Base-by-base conservation (phyloP, 202 grass and related monocot genomes). In the Miscanthus sacchariflorus region DNA sequence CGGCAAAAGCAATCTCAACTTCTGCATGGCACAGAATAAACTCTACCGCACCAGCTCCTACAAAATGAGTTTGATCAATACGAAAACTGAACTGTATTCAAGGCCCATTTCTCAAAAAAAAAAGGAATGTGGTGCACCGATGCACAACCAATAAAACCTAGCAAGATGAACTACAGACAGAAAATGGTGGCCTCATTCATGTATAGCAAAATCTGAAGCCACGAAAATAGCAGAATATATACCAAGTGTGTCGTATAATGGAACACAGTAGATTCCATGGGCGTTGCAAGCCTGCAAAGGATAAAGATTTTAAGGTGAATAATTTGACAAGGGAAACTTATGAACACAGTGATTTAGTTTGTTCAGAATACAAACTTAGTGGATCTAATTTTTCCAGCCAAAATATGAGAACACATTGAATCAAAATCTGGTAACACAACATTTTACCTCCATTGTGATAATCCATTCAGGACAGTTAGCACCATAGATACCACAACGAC, bases 201-300 rank as follows among this genome's bases (percentile, higher is more conserved):
- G 21, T 4, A 79, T 68, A 90, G 59, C 42, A 44, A 79, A 76
- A 49, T 21, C 25, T 79, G 70, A 83, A 61, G 14, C 21, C 8
- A 42, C 0, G 21, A 67, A 83, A 82, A 90, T 83, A 25, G 70
- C 70, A 87, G 71, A 23, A 80, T 81, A 82, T 84, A 83, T 94
- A 98, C 96, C 96, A 87, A 98, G 96, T 73, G 96, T 95, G 88
- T 98, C 96, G 64, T 98, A 98, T 82, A 98, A 89, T 46, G 96
- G 96, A 70, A 98, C 89, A 72, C 96, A 98, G 77, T 95, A 90
- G 72, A 98, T 90, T 69, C 96, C 96, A 81, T 98, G 93, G 70
- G 96, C 96, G 88, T 95, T 98, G 87, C 96, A 98, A 87, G 96
- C 93, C 96, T 98, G 90, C 69, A 91, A 78, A 84, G 35, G 17